These are phyloP conservation scores for Phytophthora ramorum DNA, from an alignment of 352 stramenopile genomes.

Conservation along the genomic window DNA sequence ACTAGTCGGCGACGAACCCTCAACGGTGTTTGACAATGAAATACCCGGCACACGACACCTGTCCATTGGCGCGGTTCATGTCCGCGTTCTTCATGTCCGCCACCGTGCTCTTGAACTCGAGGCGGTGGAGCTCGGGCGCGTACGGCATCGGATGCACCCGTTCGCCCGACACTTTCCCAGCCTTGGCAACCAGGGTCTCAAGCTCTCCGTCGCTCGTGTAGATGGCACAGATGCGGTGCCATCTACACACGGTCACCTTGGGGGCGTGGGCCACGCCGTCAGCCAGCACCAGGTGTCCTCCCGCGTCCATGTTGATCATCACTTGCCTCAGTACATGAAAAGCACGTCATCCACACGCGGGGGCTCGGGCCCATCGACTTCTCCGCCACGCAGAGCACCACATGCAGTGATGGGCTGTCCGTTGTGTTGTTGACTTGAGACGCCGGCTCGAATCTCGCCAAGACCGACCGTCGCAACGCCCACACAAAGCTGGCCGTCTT, in stretches of 20 bases:
- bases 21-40: too few species aligned
- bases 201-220: conserved; percentile 92
- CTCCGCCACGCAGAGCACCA: conserved; percentile 94
- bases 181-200: conserved; percentile 79
- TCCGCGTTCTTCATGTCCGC: conserved; percentile 98
- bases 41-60: conserved; percentile 94
- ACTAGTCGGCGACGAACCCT: too few species aligned
- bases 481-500: conserved; percentile 93
- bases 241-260: conserved; percentile 95
- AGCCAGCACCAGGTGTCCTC: conserved; percentile 94
- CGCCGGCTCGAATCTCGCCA: conserved; percentile 79
- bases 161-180: conserved; percentile 91
- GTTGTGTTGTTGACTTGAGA: conserved; percentile 90
- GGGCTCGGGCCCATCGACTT: conserved; percentile 93
- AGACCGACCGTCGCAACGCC: conserved; percentile 76
- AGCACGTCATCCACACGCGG: conserved; percentile 96
- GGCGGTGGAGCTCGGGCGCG: conserved; percentile 92
- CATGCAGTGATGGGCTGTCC: conserved; percentile 85
- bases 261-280: conserved; percentile 94
- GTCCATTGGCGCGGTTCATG: conserved; percentile 92
- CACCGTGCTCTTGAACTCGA: conserved; percentile 93
- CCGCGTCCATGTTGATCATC: conserved; percentile 97
- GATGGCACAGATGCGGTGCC: conserved; percentile 93
- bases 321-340: conserved; percentile 94
- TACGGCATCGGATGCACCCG: conserved; percentile 94